A percentile compares a stretch with the other conserved stretches of the same genome.
phyloP scores from a whole-genome alignment of 768 basidiomycete species.

The Boletus coccyginus region DNA sequence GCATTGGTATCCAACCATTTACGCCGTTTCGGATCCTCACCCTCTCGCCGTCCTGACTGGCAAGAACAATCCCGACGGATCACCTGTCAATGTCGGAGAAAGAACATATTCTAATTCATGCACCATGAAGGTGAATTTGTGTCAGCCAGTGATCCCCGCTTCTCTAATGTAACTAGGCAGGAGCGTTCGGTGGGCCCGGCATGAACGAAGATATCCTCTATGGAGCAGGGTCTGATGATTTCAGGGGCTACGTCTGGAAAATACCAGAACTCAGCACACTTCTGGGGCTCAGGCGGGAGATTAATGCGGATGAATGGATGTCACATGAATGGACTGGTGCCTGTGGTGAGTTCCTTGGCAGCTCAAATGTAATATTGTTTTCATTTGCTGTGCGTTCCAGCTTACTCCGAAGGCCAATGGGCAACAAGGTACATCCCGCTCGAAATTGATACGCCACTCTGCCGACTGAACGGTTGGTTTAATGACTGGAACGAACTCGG shows the following conservation, averaged over 20 bases:
- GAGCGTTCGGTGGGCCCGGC: constrained; percentile 66
- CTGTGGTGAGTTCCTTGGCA: constrained; percentile 26
- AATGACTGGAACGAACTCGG: background rate
- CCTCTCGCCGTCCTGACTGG: constrained; percentile 72
- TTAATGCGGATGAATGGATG: constrained; percentile 48
- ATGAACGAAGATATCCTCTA: constrained; percentile 57
- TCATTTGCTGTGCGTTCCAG: constrained; percentile 29
- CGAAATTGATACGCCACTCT: constrained; percentile 61
- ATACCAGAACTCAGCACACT: constrained; percentile 53
- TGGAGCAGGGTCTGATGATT: constrained; percentile 81
- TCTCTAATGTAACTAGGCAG: constrained; percentile 48
- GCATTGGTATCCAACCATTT: constrained; percentile 73
- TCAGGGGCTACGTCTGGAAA: constrained; percentile 75
- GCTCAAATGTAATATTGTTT: constrained; percentile 7
- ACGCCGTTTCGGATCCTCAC: constrained; percentile 59
- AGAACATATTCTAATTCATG: constrained; percentile 67
- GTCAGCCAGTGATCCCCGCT: background rate
- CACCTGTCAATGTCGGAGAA: constrained; percentile 41
- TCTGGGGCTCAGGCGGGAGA: constrained; percentile 41
- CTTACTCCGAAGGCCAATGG: constrained; percentile 42
- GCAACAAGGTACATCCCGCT: constrained; percentile 54
- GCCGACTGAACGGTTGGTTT: constrained; percentile 53
- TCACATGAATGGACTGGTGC: constrained; percentile 29
- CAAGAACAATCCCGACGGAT: constrained; percentile 53
- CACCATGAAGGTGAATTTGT: constrained; percentile 65